A percentile compares a stretch with the other conserved stretches of the same genome.
Conservation (phyloP, 495 filamentous ascomycete genomes). For the Choiromyces venosus region DNA sequence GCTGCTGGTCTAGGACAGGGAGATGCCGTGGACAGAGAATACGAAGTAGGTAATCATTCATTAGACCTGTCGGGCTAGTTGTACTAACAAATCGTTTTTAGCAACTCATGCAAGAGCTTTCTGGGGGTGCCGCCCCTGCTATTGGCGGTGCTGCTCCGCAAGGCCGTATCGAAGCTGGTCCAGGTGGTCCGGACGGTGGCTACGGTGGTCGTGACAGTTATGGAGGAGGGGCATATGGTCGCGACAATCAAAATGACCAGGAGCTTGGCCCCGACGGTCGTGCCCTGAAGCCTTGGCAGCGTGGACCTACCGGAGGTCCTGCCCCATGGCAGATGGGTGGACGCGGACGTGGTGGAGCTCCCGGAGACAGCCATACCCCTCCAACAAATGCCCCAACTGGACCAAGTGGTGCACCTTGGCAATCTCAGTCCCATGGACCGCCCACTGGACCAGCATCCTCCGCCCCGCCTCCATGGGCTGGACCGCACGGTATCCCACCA, state of each 20-base stretch:
- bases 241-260: slow-evolving; percentile 43
- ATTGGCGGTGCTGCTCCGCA: slow-evolving; percentile 59
- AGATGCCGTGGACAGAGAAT: slow-evolving; percentile 87
- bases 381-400: slow-evolving; percentile 38
- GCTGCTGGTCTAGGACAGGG: slow-evolving; percentile 67
- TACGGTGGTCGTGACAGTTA: slow-evolving; percentile 45
- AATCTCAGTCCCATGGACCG: slow-evolving; percentile 41
- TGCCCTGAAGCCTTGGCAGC: slow-evolving; percentile 81
- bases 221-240: slow-evolving; percentile 42
- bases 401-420: slow-evolving; percentile 46
- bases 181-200: slow-evolving; percentile 50
- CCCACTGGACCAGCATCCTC: slow-evolving; percentile 33
- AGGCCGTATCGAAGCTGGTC: slow-evolving; percentile 76
- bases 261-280: slow-evolving; percentile 50
- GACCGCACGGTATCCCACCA: slow-evolving; percentile 31
- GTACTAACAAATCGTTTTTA: slow-evolving; percentile 47
- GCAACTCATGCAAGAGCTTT: slow-evolving; percentile 98
- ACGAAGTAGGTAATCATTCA: slow-evolving; percentile 61
- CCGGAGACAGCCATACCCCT: slow-evolving; percentile 33
- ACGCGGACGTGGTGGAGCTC: slow-evolving; percentile 25
- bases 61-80: background rate
- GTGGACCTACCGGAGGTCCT: slow-evolving; percentile 76
- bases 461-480: slow-evolving; percentile 31
- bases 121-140: slow-evolving; percentile 62
- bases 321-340: slow-evolving; percentile 63